These are phyloP conservation scores for Phytophthora nicotianae DNA, from an alignment of 352 stramenopile genomes.

Conservation along the genomic window DNA sequence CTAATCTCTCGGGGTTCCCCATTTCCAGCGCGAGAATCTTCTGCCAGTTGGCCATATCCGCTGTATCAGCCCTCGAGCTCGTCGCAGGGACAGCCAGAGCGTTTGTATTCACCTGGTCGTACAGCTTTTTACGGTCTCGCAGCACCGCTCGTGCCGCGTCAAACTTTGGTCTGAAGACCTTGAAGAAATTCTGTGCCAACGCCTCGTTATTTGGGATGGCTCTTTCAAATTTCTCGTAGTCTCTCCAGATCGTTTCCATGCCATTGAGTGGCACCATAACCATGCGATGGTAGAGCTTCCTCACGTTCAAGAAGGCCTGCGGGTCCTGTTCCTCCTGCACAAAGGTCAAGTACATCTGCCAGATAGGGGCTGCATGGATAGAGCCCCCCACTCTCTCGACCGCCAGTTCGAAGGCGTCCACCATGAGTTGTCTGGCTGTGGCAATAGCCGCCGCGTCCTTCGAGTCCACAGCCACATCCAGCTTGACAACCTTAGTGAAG, in stretches of 20 bases:
- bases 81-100: slow-evolving; percentile 61
- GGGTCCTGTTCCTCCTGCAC: slow-evolving; percentile 77
- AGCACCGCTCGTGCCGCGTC: slow-evolving; percentile 80
- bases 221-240: slow-evolving; percentile 90
- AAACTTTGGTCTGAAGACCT: slow-evolving; percentile 86
- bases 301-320: slow-evolving; percentile 76
- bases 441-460: slow-evolving; percentile 63
- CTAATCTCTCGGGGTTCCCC: slow-evolving; percentile 80
- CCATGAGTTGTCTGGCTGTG: slow-evolving; percentile 75
- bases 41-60: slow-evolving; percentile 78
- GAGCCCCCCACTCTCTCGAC: slow-evolving; percentile 83
- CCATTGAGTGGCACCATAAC: slow-evolving; percentile 74
- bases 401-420: slow-evolving; percentile 83
- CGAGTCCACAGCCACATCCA: slow-evolving; percentile 74
- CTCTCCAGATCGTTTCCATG: slow-evolving; percentile 85
- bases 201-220: slow-evolving; percentile 89
- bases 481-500: slow-evolving; percentile 86
- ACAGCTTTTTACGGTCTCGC: slow-evolving; percentile 85
- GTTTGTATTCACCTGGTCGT: slow-evolving; percentile 76
- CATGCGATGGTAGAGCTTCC: slow-evolving; percentile 87
- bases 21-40: slow-evolving; percentile 82
- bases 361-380: slow-evolving; percentile 79
- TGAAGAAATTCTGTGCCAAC: slow-evolving; percentile 88
- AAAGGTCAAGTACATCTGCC: slow-evolving; percentile 85
- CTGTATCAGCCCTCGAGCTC: slow-evolving; percentile 38